Base-by-base conservation (phyloP, 768 basidiomycete genomes). In the Termitomyces sp. region DNA sequence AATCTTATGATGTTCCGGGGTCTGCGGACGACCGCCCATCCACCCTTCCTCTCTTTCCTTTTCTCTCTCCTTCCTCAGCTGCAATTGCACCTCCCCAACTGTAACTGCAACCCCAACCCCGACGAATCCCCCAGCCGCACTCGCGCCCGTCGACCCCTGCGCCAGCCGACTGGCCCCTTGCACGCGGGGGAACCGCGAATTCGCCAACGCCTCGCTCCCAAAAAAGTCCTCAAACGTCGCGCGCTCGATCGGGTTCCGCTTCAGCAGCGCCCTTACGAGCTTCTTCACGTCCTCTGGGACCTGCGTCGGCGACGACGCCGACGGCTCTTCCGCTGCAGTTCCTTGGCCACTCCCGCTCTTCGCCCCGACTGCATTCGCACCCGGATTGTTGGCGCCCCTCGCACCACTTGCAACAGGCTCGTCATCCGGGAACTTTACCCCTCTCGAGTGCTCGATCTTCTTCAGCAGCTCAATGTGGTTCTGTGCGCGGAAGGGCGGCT, bases 401-500 rank as follows among this genome's bases (percentile, higher is more conserved):
- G 75, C 70, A n/a, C 76, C 54, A 4, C 35, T 14, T 5, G 35
- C 35, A 2, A 4, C 47, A 6, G 84, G 79, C 51, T 91, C 90
- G 67, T 98, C 95, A 66, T 98, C 96, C 0, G 96, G 96, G 62
- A 98, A 99, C 71, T 87, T 90, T 67, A 97, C 85, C 32, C 90
- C 91, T 68, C 90, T 92, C n/a, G 91, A 86, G 43, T 82, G 80
- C 68, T 97, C 95, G 58, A 98, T 98, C 81, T 84, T 90, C 77
- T 91, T 91, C 45, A 97, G 75, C 9, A 99, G 81, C 65, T 98
- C 97, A 65, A 98, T 90, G 69, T 98, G 96, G 67, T 98, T 99
- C 71, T 87, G 85, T 0, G 97, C 97, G 16, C 95, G 87, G 72
- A 95, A 99, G 0, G 97, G 97, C 2, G 97, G 91, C 64, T 86